Percentiles rank a stretch among this genome's conserved stretches.
phyloP scores from a whole-genome alignment of 169 alveolate species.

The Eimeria falciformis region DNA sequence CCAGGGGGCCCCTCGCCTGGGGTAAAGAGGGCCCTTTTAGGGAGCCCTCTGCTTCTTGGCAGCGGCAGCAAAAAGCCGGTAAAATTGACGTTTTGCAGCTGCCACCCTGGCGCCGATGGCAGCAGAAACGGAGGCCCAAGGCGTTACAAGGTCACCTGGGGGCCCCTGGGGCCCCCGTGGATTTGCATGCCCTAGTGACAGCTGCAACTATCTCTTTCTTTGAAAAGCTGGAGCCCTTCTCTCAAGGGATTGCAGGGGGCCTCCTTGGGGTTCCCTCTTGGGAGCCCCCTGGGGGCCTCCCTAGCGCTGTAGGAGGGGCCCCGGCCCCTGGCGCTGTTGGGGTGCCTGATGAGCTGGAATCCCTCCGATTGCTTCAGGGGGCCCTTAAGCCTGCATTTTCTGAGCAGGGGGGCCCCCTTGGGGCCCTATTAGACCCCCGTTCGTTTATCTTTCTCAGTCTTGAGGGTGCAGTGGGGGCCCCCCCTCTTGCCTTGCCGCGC shows the following conservation, averaged over 20 bases:
- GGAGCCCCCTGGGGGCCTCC: background rate
- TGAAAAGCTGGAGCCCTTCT: background rate
- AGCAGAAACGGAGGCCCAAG: constrained; percentile 23
- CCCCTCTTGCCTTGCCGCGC: constrained; percentile 34
- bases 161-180: constrained; percentile 26
- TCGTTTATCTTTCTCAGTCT: background rate
- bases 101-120: constrained; percentile 48
- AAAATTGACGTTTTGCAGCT: background rate
- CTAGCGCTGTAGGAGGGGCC: background rate
- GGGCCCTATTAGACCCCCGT: background rate
- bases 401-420: too few relatives aligned
- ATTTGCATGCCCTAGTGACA: background rate
- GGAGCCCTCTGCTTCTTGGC: constrained; percentile 24
- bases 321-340: background rate
- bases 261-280: background rate
- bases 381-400: too few relatives aligned
- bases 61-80: background rate
- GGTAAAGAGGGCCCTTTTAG: background rate
- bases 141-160: background rate
- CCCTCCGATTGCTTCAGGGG: background rate
- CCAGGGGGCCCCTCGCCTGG: background rate
- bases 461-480: background rate
- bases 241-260: background rate
- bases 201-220: constrained; percentile 43
- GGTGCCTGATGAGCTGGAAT: background rate